These are phyloP conservation scores for Lachnellula suecica DNA, from an alignment of 2,329 filamentous ascomycete species.

Conservation along the genomic window DNA sequence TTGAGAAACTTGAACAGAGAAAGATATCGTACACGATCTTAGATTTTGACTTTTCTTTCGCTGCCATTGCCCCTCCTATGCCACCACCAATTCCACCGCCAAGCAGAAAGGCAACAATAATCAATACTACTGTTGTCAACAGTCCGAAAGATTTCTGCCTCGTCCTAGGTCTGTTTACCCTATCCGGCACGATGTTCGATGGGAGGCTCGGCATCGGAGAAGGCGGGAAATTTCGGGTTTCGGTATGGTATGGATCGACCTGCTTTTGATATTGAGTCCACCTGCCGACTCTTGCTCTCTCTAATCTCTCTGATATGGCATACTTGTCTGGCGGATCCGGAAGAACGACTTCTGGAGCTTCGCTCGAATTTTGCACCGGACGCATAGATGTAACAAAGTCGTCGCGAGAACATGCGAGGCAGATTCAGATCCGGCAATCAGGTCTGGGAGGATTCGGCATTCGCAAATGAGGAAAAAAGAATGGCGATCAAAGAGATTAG, in stretches of 20 bases:
- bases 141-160: constrained; percentile 2
- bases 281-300: constrained; percentile 1
- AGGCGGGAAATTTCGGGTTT: constrained; percentile 5
- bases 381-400: neutral
- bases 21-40: constrained; percentile 5
- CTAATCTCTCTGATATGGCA: constrained; percentile 1
- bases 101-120: constrained; percentile 13
- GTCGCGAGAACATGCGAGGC: neutral
- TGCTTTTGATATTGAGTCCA: constrained; percentile 9
- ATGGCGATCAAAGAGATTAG: neutral
- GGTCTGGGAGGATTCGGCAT: neutral
- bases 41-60: constrained; percentile 13
- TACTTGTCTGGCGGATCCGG: neutral
- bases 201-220: neutral
- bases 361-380: constrained; percentile 8
- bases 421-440: neutral
- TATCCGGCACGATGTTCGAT: neutral
- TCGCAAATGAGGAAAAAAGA: neutral
- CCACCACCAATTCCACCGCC: constrained; percentile 20
- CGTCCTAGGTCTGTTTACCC: neutral
- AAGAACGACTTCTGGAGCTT: constrained; percentile 7
- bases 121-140: constrained; percentile 8
- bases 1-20: neutral
- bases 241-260: constrained; percentile 3
- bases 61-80: constrained; percentile 12